Evolutionary conservation across 2,329 filamentous ascomycete genomes (phyloP).

Genomic region (Cytospora mali): DNA sequence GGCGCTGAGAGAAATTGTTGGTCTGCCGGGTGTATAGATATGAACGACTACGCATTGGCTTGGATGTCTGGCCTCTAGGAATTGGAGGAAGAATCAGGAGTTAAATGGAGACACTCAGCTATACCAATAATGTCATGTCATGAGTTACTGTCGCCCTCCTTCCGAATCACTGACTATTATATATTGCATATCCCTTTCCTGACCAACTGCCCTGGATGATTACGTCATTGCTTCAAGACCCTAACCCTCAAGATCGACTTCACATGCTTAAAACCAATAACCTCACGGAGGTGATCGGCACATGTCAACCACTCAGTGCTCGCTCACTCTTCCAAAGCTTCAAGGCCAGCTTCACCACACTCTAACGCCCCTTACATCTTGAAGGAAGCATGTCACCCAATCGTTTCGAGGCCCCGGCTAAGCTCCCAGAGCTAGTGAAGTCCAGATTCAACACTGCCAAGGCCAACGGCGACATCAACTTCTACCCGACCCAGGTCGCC

Average conservation of each 20-base stretch:
- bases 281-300: too few species aligned
- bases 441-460: slow-evolving; percentile 52
- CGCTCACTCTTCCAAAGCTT: neutral
- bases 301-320: too few species aligned
- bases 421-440: slow-evolving; percentile 55
- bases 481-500: slow-evolving; percentile 57
- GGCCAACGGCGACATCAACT: slow-evolving; percentile 52
- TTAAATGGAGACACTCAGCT: too few species aligned
- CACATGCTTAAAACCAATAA: neutral
- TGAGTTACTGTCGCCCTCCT: too few species aligned
- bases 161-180: too few species aligned
- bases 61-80: too few species aligned
- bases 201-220: too few species aligned
- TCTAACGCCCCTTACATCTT: too few species aligned
- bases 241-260: slow-evolving; percentile 1
- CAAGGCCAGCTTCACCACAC: neutral
- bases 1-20: slow-evolving; percentile 47
- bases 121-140: slow-evolving; percentile 3
- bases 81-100: too few species aligned
- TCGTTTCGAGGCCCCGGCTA: slow-evolving; percentile 37
- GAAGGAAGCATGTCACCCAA: too few species aligned
- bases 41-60: neutral
- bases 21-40: slow-evolving; percentile 53
- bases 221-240: slow-evolving; percentile 17
- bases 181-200: too few species aligned